Conservation (phyloP, 176 grass and related monocot genomes). For the Tillandsia leiboldiana region DNA sequence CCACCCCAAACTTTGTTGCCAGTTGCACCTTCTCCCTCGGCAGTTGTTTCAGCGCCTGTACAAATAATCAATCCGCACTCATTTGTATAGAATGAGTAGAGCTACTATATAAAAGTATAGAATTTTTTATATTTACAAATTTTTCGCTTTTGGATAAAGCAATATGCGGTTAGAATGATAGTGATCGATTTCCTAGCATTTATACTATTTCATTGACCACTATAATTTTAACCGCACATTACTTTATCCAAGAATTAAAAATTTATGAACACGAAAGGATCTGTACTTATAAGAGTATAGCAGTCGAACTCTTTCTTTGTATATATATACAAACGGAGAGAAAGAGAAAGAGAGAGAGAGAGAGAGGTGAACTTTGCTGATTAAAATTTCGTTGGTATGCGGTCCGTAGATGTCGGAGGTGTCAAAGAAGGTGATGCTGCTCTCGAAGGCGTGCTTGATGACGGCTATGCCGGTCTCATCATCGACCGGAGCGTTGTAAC, state of each 20-base stretch:
- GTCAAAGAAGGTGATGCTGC: slow-evolving; percentile 77
- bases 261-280: too few species aligned
- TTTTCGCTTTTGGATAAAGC: too few species aligned
- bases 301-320: too few species aligned
- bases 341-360: neutral
- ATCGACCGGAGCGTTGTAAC: slow-evolving; percentile 39
- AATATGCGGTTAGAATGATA: too few species aligned
- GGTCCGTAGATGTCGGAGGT: slow-evolving; percentile 66
- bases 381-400: slow-evolving; percentile 54
- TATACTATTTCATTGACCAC: too few species aligned
- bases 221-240: too few species aligned
- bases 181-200: too few species aligned
- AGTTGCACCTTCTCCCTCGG: slow-evolving; percentile 63
- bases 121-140: too few species aligned
- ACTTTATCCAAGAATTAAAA: too few species aligned
- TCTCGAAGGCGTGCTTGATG: slow-evolving; percentile 57
- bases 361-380: slow-evolving; percentile 41
- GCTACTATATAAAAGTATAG: too few species aligned
- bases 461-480: slow-evolving; percentile 47
- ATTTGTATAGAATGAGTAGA: neutral
- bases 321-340: neutral
- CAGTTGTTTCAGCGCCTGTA: slow-evolving; percentile 63
- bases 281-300: too few species aligned
- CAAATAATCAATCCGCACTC: neutral
- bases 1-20: slow-evolving; percentile 67